Percentiles rank a stretch among this genome's conserved stretches.
Evolutionary conservation across 2,329 filamentous ascomycete genomes (phyloP).

Genomic region (Raffaelea ambrosiae): DNA sequence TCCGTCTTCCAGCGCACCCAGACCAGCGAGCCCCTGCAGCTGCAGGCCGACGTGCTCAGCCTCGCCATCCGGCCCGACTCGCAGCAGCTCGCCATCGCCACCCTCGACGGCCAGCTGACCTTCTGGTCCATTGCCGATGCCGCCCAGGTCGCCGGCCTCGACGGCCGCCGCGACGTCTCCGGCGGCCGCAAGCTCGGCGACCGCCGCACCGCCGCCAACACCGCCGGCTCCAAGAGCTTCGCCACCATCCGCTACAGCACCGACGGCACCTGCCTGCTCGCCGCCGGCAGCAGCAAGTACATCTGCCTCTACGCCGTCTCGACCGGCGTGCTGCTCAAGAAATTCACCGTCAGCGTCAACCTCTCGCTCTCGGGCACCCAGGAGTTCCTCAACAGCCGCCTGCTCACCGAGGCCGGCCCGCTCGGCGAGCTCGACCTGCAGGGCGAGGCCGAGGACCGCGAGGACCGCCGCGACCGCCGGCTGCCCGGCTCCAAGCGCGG

Average conservation of each 20-base stretch:
- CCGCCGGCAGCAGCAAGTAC: constrained; percentile 94
- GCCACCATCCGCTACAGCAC: constrained; percentile 82
- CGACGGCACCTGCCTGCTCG: constrained; percentile 83
- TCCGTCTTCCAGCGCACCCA: constrained; percentile 90
- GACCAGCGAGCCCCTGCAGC: constrained; percentile 85
- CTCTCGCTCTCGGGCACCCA: constrained; percentile 93
- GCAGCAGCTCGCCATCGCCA: constrained; percentile 82
- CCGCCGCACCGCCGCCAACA: constrained; percentile 83
- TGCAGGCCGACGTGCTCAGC: constrained; percentile 83
- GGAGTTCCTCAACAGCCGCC: constrained; percentile 89
- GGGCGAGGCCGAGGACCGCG: constrained; percentile 80
- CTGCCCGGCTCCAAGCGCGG: constrained; percentile 83
- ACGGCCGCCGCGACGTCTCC: constrained; percentile 85
- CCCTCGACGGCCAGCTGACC: constrained; percentile 83
- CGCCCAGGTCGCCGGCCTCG: constrained; percentile 75
- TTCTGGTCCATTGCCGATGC: constrained; percentile 93
- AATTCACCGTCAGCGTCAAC: constrained; percentile 93
- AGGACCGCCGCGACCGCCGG: constrained; percentile 69
- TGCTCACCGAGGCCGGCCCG: constrained; percentile 85
- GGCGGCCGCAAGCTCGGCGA: constrained; percentile 85
- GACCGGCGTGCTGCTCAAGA: constrained; percentile 85
- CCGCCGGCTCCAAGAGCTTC: constrained; percentile 84
- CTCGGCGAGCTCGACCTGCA: constrained; percentile 76
- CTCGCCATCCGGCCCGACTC: constrained; percentile 86
- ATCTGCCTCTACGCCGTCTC: constrained; percentile 95